Evolutionary conservation across 1,284 basidiomycete genomes (phyloP), one percentile per base, ranked within the genome.

Genomic region (Microbotryum violaceum): DNA sequence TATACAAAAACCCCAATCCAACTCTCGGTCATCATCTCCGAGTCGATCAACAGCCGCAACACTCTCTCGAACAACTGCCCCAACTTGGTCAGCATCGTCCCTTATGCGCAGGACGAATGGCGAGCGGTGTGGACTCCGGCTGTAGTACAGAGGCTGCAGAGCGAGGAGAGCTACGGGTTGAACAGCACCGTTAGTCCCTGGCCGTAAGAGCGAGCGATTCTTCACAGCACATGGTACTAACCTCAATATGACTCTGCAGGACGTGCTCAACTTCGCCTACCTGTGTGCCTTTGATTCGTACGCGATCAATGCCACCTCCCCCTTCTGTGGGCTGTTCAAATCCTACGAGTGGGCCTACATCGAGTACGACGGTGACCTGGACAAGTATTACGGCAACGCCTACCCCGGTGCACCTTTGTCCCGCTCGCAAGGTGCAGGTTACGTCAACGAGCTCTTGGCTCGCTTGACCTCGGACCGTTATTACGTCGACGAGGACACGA

Each of bases 371-470:
- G 77, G 78, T 6, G 88, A 91, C 72, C 75, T 91, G 14, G 81
- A 83, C 71, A 87, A 90, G 73, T 91, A 82, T 74, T 90, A 91
- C 73, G 79, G 71, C 29, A 60, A 53, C 25, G 62, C 63, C 4
- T 64, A 66, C 31, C 37, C 37, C 4, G 69, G 69, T 2, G 62
- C 68, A 23, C 54, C 61, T 9, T 56, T 68, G 3, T 87, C 37
- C 12, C 37, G 37, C 37, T 42, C 37, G 37, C 37, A 42, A 42
- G 37, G 37, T 18, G 85, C 89, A 7, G 89, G 89, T 5, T 91
- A 86, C 72, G 77, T 88, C 69, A 90, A 90, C 73, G 89, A 91
- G 74, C 82, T 92, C 45, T 76, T 91, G 21, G 86, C 88, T 1
- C 82, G 89, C n/a, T 79, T 91, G 33, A 86, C 83, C 0, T 78